A percentile compares a stretch with the other conserved stretches of the same genome.
phyloP scores from a whole-genome alignment of 2,329 filamentous ascomycete genomes.

The Pseudogymnoascus sp. region DNA sequence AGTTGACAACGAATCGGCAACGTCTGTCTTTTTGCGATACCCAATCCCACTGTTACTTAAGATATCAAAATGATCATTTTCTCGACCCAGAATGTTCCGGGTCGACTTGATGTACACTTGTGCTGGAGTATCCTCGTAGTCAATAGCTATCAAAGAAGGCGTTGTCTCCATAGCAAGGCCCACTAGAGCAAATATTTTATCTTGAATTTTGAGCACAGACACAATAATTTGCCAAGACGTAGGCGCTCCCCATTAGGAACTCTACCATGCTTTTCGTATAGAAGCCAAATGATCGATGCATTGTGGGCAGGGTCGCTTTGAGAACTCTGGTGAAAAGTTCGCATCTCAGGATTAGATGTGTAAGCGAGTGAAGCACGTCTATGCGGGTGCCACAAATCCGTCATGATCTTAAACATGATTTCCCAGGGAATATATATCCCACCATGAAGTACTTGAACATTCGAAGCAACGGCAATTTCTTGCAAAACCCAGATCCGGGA shows the following conservation, averaged over 20 bases:
- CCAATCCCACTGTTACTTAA: background rate
- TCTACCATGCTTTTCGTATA: background rate
- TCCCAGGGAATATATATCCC: conserved; percentile 10
- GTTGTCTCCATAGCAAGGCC: background rate
- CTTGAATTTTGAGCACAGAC: background rate
- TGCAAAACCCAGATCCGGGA: conserved; percentile 15
- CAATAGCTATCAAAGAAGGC: background rate
- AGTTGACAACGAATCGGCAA: background rate
- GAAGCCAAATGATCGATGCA: background rate
- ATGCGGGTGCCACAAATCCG: background rate
- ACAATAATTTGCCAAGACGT: background rate
- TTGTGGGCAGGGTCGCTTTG: background rate
- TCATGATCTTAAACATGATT: conserved; percentile 22
- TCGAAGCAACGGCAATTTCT: conserved; percentile 14
- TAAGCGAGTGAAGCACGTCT: background rate
- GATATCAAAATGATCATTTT: background rate
- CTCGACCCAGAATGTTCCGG: background rate
- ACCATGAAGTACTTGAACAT: conserved; percentile 12
- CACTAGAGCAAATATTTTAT: background rate
- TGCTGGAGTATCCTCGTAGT: background rate
- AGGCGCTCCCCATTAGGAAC: background rate
- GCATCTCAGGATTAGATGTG: background rate
- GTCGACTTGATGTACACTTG: background rate
- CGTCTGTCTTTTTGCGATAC: background rate
- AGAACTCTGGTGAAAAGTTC: background rate